phyloP scores from a whole-genome alignment of 805 yeast genomes.

The Ogataea methanolica region DNA sequence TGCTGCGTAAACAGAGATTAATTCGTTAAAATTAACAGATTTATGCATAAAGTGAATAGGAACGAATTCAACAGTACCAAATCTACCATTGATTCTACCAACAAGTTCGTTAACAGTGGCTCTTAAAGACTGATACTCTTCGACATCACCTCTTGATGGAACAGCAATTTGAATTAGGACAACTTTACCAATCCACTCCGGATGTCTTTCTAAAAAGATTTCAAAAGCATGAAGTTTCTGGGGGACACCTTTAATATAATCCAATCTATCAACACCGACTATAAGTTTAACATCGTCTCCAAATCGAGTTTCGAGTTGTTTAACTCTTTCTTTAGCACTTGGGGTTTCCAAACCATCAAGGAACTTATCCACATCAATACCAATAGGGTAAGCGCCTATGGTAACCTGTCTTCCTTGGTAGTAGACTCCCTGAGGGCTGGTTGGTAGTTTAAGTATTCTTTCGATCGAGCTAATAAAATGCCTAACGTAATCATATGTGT shows the following conservation, averaged over 20 bases:
- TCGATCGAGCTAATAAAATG: conserved; percentile 90
- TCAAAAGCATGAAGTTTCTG: conserved; percentile 96
- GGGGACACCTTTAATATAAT: conserved; percentile 97
- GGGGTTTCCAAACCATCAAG: conserved; percentile 66
- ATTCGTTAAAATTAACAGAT: conserved; percentile 84
- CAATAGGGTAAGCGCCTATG: conserved; percentile 98
- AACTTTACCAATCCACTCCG: conserved; percentile 98
- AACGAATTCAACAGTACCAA: conserved; percentile 95
- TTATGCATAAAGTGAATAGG: conserved; percentile 97
- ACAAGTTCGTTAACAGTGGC: conserved; percentile 95
- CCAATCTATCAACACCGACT: conserved; percentile 95
- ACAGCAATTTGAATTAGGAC: conserved; percentile 95
- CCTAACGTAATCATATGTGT: conserved; percentile 97
- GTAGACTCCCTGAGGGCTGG: conserved; percentile 87
- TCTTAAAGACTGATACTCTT: conserved; percentile 90
- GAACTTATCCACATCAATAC: conserved; percentile 93
- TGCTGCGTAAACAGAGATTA: conserved; percentile 78
- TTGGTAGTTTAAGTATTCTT: conserved; percentile 73
- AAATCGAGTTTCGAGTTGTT: conserved; percentile 53
- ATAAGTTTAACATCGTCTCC: conserved; percentile 77
- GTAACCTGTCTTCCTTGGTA: conserved; percentile 70
- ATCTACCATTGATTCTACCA: conserved; percentile 93
- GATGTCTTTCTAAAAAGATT: conserved; percentile 85
- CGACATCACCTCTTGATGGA: conserved; percentile 96
- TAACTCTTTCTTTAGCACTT: conserved; percentile 61